Conservation (phyloP, 2,329 filamentous ascomycete genomes). For the Alternaria ventricosa region DNA sequence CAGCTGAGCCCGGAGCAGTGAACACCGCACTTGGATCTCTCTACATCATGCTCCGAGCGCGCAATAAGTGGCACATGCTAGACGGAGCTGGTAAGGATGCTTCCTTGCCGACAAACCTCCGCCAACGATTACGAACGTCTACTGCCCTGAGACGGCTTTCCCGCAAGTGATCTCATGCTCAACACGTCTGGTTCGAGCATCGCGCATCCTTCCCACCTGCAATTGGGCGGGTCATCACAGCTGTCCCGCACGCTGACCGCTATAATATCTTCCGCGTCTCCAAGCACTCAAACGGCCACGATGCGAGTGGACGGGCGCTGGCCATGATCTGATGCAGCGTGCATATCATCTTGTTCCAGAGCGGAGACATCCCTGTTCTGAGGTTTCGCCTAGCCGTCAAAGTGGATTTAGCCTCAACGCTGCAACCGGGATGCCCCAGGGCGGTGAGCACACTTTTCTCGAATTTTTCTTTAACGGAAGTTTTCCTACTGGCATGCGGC, state of each 20-base stretch:
- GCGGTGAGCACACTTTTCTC: slow-evolving; percentile 42
- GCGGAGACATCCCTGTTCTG: slow-evolving; percentile 31
- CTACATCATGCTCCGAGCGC: slow-evolving; percentile 9
- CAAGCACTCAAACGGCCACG: slow-evolving; percentile 28
- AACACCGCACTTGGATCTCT: slow-evolving; percentile 11
- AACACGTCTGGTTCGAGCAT: slow-evolving; percentile 7
- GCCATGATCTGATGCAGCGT: slow-evolving; percentile 43
- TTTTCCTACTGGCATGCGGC: slow-evolving; percentile 20
- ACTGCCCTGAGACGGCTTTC: slow-evolving; percentile 13
- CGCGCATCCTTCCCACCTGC: slow-evolving; percentile 22
- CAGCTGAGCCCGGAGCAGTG: slow-evolving; percentile 12
- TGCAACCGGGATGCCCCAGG: slow-evolving; percentile 28
- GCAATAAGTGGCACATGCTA: slow-evolving; percentile 11
- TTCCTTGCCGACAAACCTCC: slow-evolving; percentile 12
- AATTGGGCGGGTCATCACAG: slow-evolving; percentile 22
- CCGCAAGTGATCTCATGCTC: slow-evolving; percentile 26
- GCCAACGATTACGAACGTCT: slow-evolving; percentile 5
- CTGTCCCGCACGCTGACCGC: slow-evolving; percentile 39
- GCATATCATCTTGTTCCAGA: slow-evolving; percentile 40
- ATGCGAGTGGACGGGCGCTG: slow-evolving; percentile 21
- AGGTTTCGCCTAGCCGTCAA: slow-evolving; percentile 30
- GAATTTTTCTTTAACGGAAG: slow-evolving; percentile 25
- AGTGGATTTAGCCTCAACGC: slow-evolving; percentile 41
- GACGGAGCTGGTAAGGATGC: slow-evolving; percentile 3
- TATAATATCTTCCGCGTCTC: slow-evolving; percentile 22